Conservation (phyloP, 176 grass and related monocot species). For the Luzula sylvatica region DNA sequence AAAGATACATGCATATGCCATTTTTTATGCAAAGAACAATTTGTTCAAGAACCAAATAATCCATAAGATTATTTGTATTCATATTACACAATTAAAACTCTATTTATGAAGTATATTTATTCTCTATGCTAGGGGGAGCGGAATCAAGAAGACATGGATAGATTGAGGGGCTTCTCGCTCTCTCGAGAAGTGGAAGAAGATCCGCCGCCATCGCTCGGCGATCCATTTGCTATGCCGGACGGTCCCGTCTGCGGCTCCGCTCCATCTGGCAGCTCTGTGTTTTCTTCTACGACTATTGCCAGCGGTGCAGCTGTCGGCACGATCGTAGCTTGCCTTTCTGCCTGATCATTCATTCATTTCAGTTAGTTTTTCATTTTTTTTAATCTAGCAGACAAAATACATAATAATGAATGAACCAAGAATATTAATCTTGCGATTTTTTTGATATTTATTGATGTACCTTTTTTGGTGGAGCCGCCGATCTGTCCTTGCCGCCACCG, state of each 20-base stretch:
- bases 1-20: too few relatives aligned
- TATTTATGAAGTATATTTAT: too few relatives aligned
- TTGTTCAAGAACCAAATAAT: too few relatives aligned
- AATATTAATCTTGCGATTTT: too few relatives aligned
- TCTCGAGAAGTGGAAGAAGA: constrained; percentile 50
- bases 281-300: not conserved
- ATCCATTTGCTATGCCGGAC: not conserved
- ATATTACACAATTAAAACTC: too few relatives aligned
- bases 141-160: constrained; percentile 37
- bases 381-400: too few relatives aligned
- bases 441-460: not conserved
- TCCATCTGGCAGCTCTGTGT: constrained; percentile 6
- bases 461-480: not conserved
- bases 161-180: constrained; percentile 37
- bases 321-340: constrained; percentile 5
- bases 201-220: constrained; percentile 7
- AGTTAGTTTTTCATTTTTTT: too few relatives aligned
- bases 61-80: too few relatives aligned
- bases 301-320: constrained; percentile 5
- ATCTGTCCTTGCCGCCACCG: not conserved
- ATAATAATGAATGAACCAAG: too few relatives aligned
- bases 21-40: too few relatives aligned
- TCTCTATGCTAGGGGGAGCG: too few relatives aligned
- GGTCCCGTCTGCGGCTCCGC: not conserved
- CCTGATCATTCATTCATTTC: not conserved